Evolutionary conservation across 768 basidiomycete genomes (phyloP).

Genomic region (Leccinum sublutescens): DNA sequence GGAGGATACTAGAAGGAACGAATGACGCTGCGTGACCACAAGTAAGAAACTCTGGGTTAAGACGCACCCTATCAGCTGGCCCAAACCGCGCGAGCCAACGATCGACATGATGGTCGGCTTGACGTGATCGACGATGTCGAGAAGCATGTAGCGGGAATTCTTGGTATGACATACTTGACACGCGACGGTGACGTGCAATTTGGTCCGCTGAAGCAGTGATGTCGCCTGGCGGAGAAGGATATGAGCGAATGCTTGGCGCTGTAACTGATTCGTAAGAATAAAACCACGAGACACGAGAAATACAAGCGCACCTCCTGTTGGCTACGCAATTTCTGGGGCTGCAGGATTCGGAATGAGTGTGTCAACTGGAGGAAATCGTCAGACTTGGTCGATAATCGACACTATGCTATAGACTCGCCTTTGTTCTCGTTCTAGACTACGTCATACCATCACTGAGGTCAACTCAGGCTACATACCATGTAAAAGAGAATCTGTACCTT

Average conservation of each 20-base stretch:
- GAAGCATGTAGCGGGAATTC: constrained; percentile 84
- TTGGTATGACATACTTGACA: constrained; percentile 99
- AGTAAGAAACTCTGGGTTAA: not conserved
- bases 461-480: no score
- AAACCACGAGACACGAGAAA: constrained; percentile 3
- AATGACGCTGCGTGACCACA: not conserved
- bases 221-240: constrained; percentile 90
- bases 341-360: constrained; percentile 65
- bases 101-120: constrained; percentile 85
- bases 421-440: constrained; percentile 85
- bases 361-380: constrained; percentile 48
- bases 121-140: constrained; percentile 86
- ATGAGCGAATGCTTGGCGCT: constrained; percentile 89
- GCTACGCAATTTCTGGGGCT: constrained; percentile 79
- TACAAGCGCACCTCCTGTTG: constrained; percentile 78
- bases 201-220: constrained; percentile 85
- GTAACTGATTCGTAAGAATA: constrained; percentile 8
- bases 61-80: constrained; percentile 81
- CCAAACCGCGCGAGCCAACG: constrained; percentile 86
- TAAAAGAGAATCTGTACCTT: no score
- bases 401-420: constrained; percentile 43
- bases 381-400: not conserved
- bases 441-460: no score
- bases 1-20: constrained; percentile 54
- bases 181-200: constrained; percentile 77